Percentiles rank a stretch among this genome's conserved stretches.
Conservation (phyloP, 2,329 filamentous ascomycete species). For the Truncatella angustata region DNA sequence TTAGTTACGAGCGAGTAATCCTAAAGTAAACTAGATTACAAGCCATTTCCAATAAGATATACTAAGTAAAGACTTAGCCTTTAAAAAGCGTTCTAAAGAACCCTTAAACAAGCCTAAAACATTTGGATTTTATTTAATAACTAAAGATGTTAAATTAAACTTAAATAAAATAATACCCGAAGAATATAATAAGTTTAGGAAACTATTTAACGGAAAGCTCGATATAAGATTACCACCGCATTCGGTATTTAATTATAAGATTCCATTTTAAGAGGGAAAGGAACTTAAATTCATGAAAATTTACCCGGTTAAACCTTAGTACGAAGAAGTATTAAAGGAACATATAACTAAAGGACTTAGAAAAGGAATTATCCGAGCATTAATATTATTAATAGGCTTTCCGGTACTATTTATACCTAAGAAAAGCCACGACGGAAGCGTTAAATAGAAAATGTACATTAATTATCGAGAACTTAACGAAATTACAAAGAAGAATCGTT, state of each 20-base stretch:
- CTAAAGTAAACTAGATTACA: neutral
- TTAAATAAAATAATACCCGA: neutral
- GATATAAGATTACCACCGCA: neutral
- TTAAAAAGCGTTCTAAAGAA: neutral
- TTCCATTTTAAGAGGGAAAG: constrained; percentile 5
- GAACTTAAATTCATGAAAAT: constrained; percentile 2
- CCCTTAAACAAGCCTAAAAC: neutral
- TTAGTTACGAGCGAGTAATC: neutral
- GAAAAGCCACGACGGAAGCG: constrained; percentile 9
- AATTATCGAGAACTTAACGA: constrained; percentile 24
- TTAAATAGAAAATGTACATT: constrained; percentile 17
- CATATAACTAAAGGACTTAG: constrained; percentile 1
- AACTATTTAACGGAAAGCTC: neutral
- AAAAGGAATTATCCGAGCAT: neutral
- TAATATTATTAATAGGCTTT: neutral
- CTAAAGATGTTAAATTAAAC: neutral
- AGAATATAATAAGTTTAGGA: neutral
- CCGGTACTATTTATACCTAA: constrained; percentile 18
- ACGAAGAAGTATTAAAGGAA: constrained; percentile 3
- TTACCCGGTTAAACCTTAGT: neutral
- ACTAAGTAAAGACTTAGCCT: neutral
- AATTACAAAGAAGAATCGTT: constrained; percentile 22
- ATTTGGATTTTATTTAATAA: neutral
- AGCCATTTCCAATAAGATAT: neutral
- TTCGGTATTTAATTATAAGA: constrained; percentile 1